A percentile compares a stretch with the other conserved stretches of the same genome.
These are phyloP conservation scores for Serendipita sp. DNA, from an alignment of 768 basidiomycete species.

Conservation along the genomic window DNA sequence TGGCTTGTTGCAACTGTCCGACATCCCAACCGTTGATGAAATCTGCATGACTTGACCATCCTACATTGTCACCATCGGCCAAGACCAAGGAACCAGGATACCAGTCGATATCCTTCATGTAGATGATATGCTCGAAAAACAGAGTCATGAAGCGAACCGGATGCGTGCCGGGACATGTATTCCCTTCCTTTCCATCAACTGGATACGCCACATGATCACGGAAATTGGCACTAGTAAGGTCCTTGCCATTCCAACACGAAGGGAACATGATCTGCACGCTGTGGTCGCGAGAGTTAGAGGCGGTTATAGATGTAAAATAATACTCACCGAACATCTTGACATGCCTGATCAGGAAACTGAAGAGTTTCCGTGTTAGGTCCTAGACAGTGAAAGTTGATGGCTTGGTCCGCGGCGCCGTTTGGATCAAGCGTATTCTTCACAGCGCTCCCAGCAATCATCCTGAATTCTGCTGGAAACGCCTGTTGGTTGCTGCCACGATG, in stretches of 20 bases:
- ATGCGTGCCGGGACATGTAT: neutral
- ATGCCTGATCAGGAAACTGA: neutral
- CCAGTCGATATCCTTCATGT: slow-evolving; percentile 1
- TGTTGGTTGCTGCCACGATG: slow-evolving; percentile 5
- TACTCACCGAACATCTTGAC: neutral
- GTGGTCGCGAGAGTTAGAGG: neutral
- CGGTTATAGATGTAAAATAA: neutral
- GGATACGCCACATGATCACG: slow-evolving; percentile 22
- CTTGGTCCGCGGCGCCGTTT: neutral
- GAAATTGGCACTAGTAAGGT: slow-evolving; percentile 24
- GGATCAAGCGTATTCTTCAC: neutral
- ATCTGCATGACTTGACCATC: neutral
- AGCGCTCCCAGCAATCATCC: slow-evolving; percentile 7
- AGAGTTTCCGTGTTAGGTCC: neutral
- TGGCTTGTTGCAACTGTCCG: neutral
- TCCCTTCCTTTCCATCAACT: neutral
- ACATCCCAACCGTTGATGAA: neutral
- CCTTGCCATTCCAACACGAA: slow-evolving; percentile 24
- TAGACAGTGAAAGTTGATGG: neutral
- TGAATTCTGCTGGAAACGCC: slow-evolving; percentile 6
- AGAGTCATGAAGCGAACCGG: neutral
- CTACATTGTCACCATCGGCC: neutral
- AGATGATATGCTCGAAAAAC: slow-evolving; percentile 4
- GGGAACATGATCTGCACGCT: slow-evolving; percentile 19
- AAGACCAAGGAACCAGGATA: neutral